Percentiles rank a stretch among this genome's conserved stretches.
These are phyloP conservation scores for Triticum dicoccoides DNA, from an alignment of 176 grass and related monocot species.

Conservation along the genomic window DNA sequence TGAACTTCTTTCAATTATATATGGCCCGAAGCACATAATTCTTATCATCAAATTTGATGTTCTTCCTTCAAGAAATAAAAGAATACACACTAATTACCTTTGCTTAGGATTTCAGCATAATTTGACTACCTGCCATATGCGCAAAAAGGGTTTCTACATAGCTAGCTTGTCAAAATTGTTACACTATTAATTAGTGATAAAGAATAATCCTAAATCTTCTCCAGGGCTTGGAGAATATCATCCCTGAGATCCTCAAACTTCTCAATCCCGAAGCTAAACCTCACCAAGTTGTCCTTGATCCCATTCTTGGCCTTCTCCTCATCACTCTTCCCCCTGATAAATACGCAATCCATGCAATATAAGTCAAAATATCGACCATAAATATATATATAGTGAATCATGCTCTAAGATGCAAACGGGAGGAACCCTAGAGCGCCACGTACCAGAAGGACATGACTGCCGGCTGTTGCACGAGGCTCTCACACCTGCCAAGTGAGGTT, in stretches of 20 bases:
- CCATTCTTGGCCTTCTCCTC: slow-evolving; percentile 43
- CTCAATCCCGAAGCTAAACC: slow-evolving; percentile 70
- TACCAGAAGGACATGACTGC: too few species aligned
- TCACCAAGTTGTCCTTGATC: slow-evolving; percentile 45
- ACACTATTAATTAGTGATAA: background rate
- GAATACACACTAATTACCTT: background rate
- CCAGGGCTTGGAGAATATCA: slow-evolving; percentile 49
- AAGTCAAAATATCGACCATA: background rate
- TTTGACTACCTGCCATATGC: background rate
- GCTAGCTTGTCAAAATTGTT: background rate
- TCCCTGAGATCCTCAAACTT: slow-evolving; percentile 52
- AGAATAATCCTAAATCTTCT: slow-evolving; percentile 20
- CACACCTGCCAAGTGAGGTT: too few species aligned
- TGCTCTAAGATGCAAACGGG: background rate
- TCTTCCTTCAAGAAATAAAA: background rate
- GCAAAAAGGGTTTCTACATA: background rate
- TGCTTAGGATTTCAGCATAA: background rate
- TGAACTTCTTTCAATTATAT: background rate
- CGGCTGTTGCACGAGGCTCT: too few species aligned
- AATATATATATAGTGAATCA: background rate
- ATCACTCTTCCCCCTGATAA: background rate
- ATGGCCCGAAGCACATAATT: background rate
- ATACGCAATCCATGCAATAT: background rate
- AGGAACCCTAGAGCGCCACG: background rate
- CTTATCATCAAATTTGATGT: background rate